These are phyloP conservation scores for Gracilaria vermiculophylla DNA, from an alignment of 23 red algal genomes.

Conservation along the genomic window DNA sequence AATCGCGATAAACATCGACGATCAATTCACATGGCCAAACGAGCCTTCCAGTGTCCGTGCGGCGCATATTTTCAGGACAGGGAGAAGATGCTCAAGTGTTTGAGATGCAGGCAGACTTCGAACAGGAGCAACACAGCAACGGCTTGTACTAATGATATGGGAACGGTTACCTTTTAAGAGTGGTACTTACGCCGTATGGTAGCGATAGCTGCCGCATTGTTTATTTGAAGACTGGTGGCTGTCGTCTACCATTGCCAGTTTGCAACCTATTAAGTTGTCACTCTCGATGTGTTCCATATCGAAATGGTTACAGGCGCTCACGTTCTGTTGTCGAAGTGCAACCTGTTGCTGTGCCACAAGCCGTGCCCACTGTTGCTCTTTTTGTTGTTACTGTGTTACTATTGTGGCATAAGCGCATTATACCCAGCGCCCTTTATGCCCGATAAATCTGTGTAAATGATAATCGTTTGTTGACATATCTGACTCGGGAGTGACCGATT, in stretches of 20 bases:
- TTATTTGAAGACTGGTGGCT: constrained; percentile 6
- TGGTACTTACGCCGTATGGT: not conserved
- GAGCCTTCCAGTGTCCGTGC: constrained; percentile 55
- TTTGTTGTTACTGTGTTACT: constrained; percentile 16
- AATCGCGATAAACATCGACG: constrained; percentile 60
- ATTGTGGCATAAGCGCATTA: not conserved
- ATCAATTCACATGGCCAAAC: constrained; percentile 31
- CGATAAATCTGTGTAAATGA: constrained; percentile 9
- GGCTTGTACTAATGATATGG: not conserved
- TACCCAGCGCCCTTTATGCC: not conserved
- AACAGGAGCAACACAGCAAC: not conserved
- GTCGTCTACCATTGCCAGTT: constrained; percentile 4
- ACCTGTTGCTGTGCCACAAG: not conserved
- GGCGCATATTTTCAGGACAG: constrained; percentile 65
- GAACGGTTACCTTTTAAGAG: not conserved
- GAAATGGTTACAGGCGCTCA: not conserved
- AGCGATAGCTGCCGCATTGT: not conserved
- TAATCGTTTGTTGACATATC: not conserved
- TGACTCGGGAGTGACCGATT: not conserved
- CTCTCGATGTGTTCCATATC: not conserved
- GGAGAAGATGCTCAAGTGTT: constrained; percentile 51
- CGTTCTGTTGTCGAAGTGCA: not conserved
- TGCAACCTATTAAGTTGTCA: not conserved
- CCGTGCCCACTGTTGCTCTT: not conserved
- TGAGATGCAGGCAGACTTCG: constrained; percentile 31